phyloP scores from a whole-genome alignment of 2,329 filamentous ascomycete genomes.

The Claviceps fusiformis region DNA sequence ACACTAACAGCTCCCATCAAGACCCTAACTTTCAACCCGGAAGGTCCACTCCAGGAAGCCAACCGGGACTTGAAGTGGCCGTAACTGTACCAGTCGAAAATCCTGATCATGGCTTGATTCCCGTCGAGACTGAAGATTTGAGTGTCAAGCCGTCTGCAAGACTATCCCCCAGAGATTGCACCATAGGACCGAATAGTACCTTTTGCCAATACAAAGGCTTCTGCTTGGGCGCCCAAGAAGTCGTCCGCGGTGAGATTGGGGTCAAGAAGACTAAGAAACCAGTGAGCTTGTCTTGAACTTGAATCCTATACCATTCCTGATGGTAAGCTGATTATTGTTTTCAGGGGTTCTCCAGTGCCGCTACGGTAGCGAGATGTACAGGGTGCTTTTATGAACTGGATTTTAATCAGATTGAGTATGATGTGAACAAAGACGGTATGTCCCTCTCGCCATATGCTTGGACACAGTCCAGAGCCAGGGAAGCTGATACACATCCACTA shows the following conservation, averaged over 20 bases:
- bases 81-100: not conserved
- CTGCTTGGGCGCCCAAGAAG: slow-evolving; percentile 39
- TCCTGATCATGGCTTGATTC: slow-evolving; percentile 11
- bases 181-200: slow-evolving; percentile 31
- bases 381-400: slow-evolving; percentile 41
- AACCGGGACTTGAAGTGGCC: slow-evolving; percentile 2
- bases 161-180: slow-evolving; percentile 20
- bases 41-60: not conserved
- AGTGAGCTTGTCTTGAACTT: slow-evolving; percentile 14
- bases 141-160: not conserved
- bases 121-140: slow-evolving; percentile 7
- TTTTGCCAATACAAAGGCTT: slow-evolving; percentile 41
- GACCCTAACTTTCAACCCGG: not conserved
- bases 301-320: not conserved
- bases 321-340: not conserved
- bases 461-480: not conserved
- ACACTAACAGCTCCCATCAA: not conserved
- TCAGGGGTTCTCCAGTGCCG: slow-evolving; percentile 27
- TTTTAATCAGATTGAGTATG: slow-evolving; percentile 36
- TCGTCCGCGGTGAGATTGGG: slow-evolving; percentile 32
- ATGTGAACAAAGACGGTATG: slow-evolving; percentile 33
- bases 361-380: slow-evolving; percentile 36
- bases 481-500: too few relatives aligned
- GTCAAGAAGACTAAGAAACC: slow-evolving; percentile 37
- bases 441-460: slow-evolving; percentile 10